Percentiles rank a stretch among this genome's conserved stretches.
Conservation (phyloP, 192 early-diverging fungal species). For the Geranomyces michiganensis region DNA sequence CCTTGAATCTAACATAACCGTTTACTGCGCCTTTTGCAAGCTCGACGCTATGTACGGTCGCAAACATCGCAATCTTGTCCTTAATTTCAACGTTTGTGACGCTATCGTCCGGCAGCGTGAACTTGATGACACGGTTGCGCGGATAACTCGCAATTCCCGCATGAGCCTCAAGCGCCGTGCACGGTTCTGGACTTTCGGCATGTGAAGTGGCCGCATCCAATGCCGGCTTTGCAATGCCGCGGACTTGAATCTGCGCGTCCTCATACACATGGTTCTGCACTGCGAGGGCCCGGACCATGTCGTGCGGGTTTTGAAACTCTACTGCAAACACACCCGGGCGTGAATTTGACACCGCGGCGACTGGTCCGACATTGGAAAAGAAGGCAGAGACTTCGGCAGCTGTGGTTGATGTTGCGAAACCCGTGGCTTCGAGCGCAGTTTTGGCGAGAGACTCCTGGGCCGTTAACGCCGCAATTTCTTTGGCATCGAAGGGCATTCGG, state of each 20-base stretch:
- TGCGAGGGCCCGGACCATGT: constrained; percentile 31
- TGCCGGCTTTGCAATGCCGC: not conserved
- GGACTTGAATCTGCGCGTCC: constrained; percentile 22
- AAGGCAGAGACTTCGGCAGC: constrained; percentile 20
- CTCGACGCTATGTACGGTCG: constrained; percentile 16
- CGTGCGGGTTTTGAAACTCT: constrained; percentile 23
- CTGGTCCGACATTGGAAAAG: constrained; percentile 18
- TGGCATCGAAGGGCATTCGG: constrained; percentile 19
- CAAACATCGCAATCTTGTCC: constrained; percentile 9
- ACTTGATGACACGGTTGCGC: constrained; percentile 21
- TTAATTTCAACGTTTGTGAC: constrained; percentile 14
- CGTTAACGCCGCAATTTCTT: constrained; percentile 7
- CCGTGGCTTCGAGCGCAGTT: constrained; percentile 25
- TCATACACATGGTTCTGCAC: constrained; percentile 27
- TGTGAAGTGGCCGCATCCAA: not conserved
- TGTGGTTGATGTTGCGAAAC: constrained; percentile 18
- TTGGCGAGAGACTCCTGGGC: constrained; percentile 18
- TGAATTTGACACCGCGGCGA: not conserved
- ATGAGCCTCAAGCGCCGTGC: constrained; percentile 15
- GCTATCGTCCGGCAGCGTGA: constrained; percentile 11
- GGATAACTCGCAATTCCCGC: constrained; percentile 9
- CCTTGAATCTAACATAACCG: constrained; percentile 30
- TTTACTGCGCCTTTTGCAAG: constrained; percentile 13
- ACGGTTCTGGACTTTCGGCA: not conserved
- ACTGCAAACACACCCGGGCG: constrained; percentile 9